phyloP scores from a whole-genome alignment of 306 rosid species.

The Psophocarpus tetragonolobus region DNA sequence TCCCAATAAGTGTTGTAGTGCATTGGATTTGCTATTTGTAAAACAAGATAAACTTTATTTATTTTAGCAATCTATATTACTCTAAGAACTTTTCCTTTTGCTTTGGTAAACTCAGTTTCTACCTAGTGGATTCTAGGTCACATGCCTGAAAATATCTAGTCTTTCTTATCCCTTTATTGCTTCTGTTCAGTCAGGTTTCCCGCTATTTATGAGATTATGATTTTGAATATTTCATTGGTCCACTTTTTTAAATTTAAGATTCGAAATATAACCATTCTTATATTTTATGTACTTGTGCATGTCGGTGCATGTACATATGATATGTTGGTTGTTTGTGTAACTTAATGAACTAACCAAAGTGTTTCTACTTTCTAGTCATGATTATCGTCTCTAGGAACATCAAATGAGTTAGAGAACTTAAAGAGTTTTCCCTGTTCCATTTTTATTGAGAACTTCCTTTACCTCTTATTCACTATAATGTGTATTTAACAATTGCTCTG shows the following conservation, averaged over 20 bases:
- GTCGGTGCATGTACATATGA: conserved; percentile 12
- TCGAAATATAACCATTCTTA: not conserved
- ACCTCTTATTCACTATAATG: not conserved
- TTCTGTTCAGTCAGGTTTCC: not conserved
- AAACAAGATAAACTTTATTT: not conserved
- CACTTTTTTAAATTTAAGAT: not conserved
- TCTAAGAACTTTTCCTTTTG: not conserved
- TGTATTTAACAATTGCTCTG: conserved; percentile 3
- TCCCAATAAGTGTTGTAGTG: not conserved
- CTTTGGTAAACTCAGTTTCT: not conserved
- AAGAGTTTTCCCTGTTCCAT: not conserved
- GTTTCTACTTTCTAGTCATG: not conserved
- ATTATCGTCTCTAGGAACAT: conserved; percentile 11
- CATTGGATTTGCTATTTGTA: not conserved
- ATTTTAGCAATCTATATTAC: not conserved
- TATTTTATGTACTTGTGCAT: conserved; percentile 20
- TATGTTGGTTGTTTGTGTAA: not conserved
- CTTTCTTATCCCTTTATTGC: not conserved
- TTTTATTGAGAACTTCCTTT: not conserved
- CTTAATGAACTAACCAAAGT: not conserved
- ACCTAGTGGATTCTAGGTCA: conserved; percentile 14
- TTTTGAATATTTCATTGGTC: conserved; percentile 8
- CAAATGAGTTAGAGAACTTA: conserved; percentile 12
- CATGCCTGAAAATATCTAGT: not conserved
- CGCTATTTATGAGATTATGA: not conserved